A percentile compares a stretch with the other conserved stretches of the same genome.
phyloP scores from a whole-genome alignment of 306 rosid species.

The Corylus heterophylla region DNA sequence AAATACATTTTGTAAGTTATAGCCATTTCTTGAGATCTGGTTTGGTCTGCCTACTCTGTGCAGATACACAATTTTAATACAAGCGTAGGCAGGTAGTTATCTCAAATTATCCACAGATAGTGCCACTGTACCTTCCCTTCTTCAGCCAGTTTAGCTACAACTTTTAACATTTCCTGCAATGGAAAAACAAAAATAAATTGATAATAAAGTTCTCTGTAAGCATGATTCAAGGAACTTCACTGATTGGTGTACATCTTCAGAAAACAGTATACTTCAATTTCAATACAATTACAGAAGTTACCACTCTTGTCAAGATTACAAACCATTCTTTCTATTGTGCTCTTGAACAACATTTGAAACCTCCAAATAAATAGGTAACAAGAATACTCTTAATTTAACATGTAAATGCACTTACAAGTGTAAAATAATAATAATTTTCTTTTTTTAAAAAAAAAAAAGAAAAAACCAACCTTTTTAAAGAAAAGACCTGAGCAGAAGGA shows the following conservation, averaged over 20 bases:
- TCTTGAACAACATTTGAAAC: not conserved
- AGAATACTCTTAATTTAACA: not conserved
- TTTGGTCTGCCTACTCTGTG: not conserved
- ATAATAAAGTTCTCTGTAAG: not conserved
- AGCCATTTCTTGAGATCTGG: conserved; percentile 19
- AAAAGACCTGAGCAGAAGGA: not conserved
- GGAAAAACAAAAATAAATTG: not conserved
- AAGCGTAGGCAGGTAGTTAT: conserved; percentile 17
- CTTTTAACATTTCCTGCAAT: conserved; percentile 75
- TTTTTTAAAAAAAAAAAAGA: not conserved
- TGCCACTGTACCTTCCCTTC: conserved; percentile 83
- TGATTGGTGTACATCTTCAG: not conserved
- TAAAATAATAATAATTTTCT: not conserved
- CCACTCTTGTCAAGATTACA: not conserved
- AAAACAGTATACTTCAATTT: not conserved
- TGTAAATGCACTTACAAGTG: not conserved
- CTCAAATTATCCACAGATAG: conserved; percentile 20
- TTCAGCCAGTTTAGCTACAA: conserved; percentile 88
- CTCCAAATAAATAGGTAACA: not conserved
- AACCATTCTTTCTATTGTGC: not conserved
- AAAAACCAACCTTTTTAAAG: not conserved
- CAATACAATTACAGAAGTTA: not conserved
- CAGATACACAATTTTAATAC: conserved; percentile 20
- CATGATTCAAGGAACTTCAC: not conserved
- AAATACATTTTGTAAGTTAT: not conserved